Evolutionary conservation across 2,329 filamentous ascomycete genomes (phyloP).

Genomic region (Aspergillus latus): DNA sequence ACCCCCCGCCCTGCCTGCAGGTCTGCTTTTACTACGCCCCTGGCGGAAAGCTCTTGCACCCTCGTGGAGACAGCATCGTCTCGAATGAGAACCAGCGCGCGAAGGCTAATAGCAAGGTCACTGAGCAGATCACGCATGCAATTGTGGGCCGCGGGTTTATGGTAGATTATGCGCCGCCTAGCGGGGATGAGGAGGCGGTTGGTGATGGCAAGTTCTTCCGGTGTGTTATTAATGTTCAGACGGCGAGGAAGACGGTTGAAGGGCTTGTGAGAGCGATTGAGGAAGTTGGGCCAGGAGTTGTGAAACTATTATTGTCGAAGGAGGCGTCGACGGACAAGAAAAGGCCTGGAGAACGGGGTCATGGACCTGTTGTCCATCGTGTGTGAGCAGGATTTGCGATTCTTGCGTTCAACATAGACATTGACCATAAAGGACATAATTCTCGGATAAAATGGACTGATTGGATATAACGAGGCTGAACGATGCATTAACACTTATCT

Average conservation of each 20-base stretch:
- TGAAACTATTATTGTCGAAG: slow-evolving; percentile 29
- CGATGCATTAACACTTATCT: background rate
- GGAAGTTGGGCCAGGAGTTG: slow-evolving; percentile 42
- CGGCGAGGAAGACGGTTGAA: slow-evolving; percentile 60
- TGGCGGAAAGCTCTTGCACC: slow-evolving; percentile 50
- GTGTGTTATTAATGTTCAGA: slow-evolving; percentile 66
- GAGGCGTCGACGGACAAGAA: slow-evolving; percentile 19
- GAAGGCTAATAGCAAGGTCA: slow-evolving; percentile 56
- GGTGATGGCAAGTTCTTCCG: slow-evolving; percentile 65
- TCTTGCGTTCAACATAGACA: background rate
- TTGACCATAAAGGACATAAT: background rate
- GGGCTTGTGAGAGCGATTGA: slow-evolving; percentile 62
- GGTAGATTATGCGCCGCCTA: slow-evolving; percentile 63
- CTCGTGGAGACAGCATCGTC: slow-evolving; percentile 25
- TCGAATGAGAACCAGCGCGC: slow-evolving; percentile 37
- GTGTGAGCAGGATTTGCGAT: background rate
- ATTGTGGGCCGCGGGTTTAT: slow-evolving; percentile 65
- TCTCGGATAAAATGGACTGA: background rate
- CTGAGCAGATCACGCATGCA: slow-evolving; percentile 54
- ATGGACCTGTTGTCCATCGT: slow-evolving; percentile 36
- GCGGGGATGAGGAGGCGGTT: slow-evolving; percentile 49
- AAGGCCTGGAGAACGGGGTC: slow-evolving; percentile 34
- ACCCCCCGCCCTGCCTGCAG: slow-evolving; percentile 84
- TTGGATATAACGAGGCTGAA: background rate
- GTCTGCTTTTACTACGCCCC: slow-evolving; percentile 89